Base-by-base conservation (phyloP, 352 stramenopile genomes). In the Phytophthora macrochlamydospora region DNA sequence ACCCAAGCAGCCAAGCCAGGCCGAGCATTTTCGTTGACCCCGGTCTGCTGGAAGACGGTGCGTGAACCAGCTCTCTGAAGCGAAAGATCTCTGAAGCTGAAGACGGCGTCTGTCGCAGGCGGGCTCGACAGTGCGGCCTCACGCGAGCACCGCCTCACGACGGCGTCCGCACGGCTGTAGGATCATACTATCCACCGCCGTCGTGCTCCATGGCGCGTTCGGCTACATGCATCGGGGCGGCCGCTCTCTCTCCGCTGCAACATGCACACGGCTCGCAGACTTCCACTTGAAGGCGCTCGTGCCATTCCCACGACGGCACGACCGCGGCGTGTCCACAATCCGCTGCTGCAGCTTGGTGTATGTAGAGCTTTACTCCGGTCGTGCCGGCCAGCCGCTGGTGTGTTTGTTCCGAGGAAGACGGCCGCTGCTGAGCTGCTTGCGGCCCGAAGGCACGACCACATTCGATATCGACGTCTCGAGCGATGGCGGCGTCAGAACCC, bases 51-150 rank as follows among this genome's bases (percentile, higher is more conserved):
- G 52, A 62, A 62, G 63, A 46, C 38, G 56, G 53, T 29, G 40
- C 12, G 7, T 43, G 56, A 71, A 71, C 67, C 67, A 65, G 66
- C 66, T 73, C 62, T 75, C 62, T 75, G 61, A 71, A 64, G 42
- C 32, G 56, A 61, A 66, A 28, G 62, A 75, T 75, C 67, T 67
- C 67, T 67, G 56, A 64, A 63, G n/a, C 63, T 54, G 62, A 69
- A 33, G 31, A 51, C 51, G 51, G 43, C 9, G 63, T 42, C 60
- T 73, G 65, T 73, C 65, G 54, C 65, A 73, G 18, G 18, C 18
- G 18, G 18, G 18, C 18, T 0, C 18, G 18, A 24, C 18, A 24
- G 18, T 28, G 14, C 43, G 14, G 38, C 18, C 18, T 45, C 8
- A 45, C 8, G 38, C 38, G 38, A 43, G 7, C 37, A 43, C 38